Base-by-base conservation (phyloP, 352 stramenopile genomes). In the Pythium utonaiense region DNA sequence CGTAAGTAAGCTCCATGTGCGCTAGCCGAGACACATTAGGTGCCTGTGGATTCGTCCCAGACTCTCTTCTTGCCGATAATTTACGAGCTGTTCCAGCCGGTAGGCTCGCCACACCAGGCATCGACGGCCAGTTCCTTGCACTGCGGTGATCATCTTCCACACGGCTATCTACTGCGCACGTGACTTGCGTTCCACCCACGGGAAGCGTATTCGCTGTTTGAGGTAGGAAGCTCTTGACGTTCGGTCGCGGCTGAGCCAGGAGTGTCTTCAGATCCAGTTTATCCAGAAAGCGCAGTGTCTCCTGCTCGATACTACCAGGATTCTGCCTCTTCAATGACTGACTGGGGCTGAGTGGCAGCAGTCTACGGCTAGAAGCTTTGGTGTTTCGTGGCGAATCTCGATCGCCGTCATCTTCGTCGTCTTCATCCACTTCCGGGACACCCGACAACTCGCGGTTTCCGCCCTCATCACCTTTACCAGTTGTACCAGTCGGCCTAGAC, bases 1-100 rank as follows among this genome's bases (percentile, higher is more conserved):
- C 83, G 53, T 93, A 93, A 13, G 68, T 79, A 27, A 68, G 72
- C 54, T 83, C 79, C 69, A 93, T 83, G 53, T 88, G 62, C 0
- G 75, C 75, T 1, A 90, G 53, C 1, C 80, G 76, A 8, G 67
- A 58, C 1, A 60, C 33, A 12, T 56, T 44, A 33, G 65, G 44
- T 0, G 16, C 21, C 1, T 48, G 22, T 1, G 44, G 27, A 33
- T 45, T 17, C 6, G 41, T 40, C 22, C n/a, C 17, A 19, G 28
- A 8, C 22, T 62, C 60, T 40, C 45, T 60, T 9, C 60, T 52
- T 30, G 33, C 49, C 8, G 60, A 61, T n/a, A 52, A 14, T 28
- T 67, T 67, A 1, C 51, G 10, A 6, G 10, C 22, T 13, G 38
- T 21, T 1, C 10, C 42, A 21, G 22, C 42, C 19, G 22, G 6